Evolutionary conservation across 2,329 filamentous ascomycete genomes (phyloP).

Genomic region (Thelonectria blattea): DNA sequence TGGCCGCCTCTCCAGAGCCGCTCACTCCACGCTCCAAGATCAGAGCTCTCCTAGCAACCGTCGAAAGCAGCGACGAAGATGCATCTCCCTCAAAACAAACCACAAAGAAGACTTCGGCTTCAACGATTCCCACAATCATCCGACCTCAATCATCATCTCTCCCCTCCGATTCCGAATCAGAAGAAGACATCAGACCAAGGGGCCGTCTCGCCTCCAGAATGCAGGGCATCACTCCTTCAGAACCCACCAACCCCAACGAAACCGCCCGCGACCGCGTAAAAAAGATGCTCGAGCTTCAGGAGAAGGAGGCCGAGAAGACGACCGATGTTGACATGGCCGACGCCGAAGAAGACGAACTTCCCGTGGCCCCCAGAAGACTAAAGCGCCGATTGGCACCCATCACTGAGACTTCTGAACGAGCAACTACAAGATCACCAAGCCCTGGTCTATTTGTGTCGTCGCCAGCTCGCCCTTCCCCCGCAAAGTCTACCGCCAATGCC

Average conservation of each 20-base stretch:
- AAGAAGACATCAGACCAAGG: conserved; percentile 55
- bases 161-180: conserved; percentile 48
- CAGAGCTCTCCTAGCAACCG: conserved; percentile 56
- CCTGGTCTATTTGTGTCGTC: conserved; percentile 65
- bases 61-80: conserved; percentile 59
- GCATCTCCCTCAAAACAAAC: conserved; percentile 22
- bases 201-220: conserved; percentile 71
- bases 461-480: conserved; percentile 47
- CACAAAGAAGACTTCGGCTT: conserved; percentile 21
- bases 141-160: conserved; percentile 31
- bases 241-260: conserved; percentile 29
- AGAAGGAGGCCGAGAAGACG: conserved; percentile 35
- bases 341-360: conserved; percentile 49
- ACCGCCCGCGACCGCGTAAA: conserved; percentile 51
- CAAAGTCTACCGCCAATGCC: conserved; percentile 41
- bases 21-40: conserved; percentile 62
- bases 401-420: conserved; percentile 27
- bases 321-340: conserved; percentile 39
- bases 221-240: conserved; percentile 47
- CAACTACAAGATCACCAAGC: conserved; percentile 37
- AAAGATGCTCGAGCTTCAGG: conserved; percentile 48
- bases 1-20: conserved; percentile 50
- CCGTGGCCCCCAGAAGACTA: conserved; percentile 49
- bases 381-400: conserved; percentile 45
- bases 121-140: conserved; percentile 14